These are phyloP conservation scores for Hirsutella minnesotensis DNA, from an alignment of 2,329 filamentous ascomycete genomes.

Conservation along the genomic window DNA sequence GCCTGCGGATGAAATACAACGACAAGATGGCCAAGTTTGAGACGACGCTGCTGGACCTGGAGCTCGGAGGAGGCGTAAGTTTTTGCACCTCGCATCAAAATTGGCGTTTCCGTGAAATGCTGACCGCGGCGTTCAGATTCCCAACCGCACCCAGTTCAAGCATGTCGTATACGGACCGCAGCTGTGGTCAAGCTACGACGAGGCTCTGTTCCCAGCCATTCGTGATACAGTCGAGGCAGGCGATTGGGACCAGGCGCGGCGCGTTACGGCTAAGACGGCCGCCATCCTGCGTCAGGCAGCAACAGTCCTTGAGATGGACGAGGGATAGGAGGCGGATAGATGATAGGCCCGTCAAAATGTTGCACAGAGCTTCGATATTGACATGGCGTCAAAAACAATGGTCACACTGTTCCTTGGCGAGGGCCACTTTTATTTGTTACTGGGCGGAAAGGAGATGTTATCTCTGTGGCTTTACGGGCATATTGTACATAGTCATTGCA, in stretches of 20 bases:
- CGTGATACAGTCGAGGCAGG: constrained; percentile 63
- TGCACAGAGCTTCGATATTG: too few relatives aligned
- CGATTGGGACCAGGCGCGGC: constrained; percentile 58
- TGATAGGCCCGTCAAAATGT: too few relatives aligned
- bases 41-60: constrained; percentile 67
- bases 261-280: constrained; percentile 60
- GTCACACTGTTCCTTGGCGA: constrained; percentile 6
- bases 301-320: constrained; percentile 16
- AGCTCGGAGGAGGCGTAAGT: constrained; percentile 62
- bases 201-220: constrained; percentile 53
- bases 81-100: not conserved
- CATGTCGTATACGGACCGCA: constrained; percentile 83
- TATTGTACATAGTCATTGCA: constrained; percentile 17
- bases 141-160: constrained; percentile 85
- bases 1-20: constrained; percentile 66
- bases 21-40: constrained; percentile 71
- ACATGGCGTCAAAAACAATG: constrained; percentile 2
- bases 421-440: too few relatives aligned
- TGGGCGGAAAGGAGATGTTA: too few relatives aligned
- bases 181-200: constrained; percentile 45
- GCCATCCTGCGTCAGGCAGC: constrained; percentile 52
- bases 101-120: not conserved
- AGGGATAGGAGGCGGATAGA: constrained; percentile 1
- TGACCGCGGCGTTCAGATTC: constrained; percentile 43
- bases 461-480: too few relatives aligned